Percentiles rank a stretch among this genome's conserved stretches.
phyloP scores from a whole-genome alignment of 139 green algal genomes.

The Micromonas commoda region DNA sequence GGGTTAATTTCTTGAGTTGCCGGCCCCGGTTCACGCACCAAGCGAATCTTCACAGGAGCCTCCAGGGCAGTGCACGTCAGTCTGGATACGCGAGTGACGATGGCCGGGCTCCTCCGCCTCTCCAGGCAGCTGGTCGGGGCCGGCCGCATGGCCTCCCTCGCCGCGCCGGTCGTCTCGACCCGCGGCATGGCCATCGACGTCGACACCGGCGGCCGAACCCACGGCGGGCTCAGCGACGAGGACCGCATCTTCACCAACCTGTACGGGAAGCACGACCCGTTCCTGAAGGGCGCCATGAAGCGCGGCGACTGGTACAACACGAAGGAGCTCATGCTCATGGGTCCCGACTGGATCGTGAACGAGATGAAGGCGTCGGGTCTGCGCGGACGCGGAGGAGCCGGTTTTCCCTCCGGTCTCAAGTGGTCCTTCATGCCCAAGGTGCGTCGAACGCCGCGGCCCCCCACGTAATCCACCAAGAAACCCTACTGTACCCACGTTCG shows the following conservation, averaged over 20 bases:
- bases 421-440: conserved; percentile 97
- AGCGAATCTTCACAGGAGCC: too few species aligned
- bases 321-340: conserved; percentile 64
- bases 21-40: too few species aligned
- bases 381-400: conserved; percentile 86
- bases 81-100: too few species aligned
- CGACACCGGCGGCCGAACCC: not conserved
- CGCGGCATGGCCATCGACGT: not conserved
- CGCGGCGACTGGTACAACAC: conserved; percentile 81
- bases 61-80: too few species aligned
- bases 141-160: not conserved
- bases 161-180: not conserved
- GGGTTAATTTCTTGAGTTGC: too few species aligned
- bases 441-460: too few species aligned
- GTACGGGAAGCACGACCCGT: conserved; percentile 81
- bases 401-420: conserved; percentile 93
- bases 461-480: too few species aligned
- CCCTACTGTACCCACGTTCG: too few species aligned
- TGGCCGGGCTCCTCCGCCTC: not conserved
- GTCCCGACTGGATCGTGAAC: conserved; percentile 94
- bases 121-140: not conserved
- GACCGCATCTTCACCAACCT: conserved; percentile 98
- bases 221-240: conserved; percentile 77
- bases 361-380: conserved; percentile 95
- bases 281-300: conserved; percentile 76